Evolutionary conservation across 1,284 basidiomycete species (phyloP), one percentile per base, ranked within the genome.

Genomic region (Athelia sp.): DNA sequence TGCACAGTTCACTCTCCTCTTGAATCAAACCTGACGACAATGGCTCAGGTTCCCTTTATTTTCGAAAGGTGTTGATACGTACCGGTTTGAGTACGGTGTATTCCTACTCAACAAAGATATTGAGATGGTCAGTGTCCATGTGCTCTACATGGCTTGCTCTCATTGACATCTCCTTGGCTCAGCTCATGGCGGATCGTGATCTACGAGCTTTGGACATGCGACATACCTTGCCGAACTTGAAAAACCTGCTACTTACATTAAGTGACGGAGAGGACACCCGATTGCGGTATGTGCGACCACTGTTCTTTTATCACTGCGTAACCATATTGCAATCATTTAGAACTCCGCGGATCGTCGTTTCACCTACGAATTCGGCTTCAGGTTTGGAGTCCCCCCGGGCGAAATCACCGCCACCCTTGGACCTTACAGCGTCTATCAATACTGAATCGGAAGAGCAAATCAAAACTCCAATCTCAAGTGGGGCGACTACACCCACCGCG

Each of bases 41-140:
- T 19, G 26, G 47, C 49, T 53, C 56, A 94, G 93, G 76, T 98
- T 97, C 65, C 95, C 96, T 10, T 72, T 99, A 31, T 98, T 94
- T 64, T 88, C 90, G 0, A 91, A 84, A 67, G 93, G 94, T 10
- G 93, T 98, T 50, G 97, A 99, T 65, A 85, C 86, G 36, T 98
- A 98, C 68, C 79, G 97, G 23, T 99, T 97, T 65, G 96, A 99
- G 65, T 99, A 99, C 69, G 97, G 87, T 9, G 94, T 98, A 3
- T 99, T 97, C 64, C 70, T 99, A 44, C 74, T 99, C 34, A 99
- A 99, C 74, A 99, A 99, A 71, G 78, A 99, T 65, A 93, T 99
- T 55, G 96, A 99, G 71, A 76, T 93, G 78, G 93, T 94, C 58
- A 58, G 81, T 58, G 48, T 32, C 48, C 43, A 11, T 50, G 48